phyloP scores from a whole-genome alignment of 2,329 filamentous ascomycete genomes.

The Massarina eburnea region DNA sequence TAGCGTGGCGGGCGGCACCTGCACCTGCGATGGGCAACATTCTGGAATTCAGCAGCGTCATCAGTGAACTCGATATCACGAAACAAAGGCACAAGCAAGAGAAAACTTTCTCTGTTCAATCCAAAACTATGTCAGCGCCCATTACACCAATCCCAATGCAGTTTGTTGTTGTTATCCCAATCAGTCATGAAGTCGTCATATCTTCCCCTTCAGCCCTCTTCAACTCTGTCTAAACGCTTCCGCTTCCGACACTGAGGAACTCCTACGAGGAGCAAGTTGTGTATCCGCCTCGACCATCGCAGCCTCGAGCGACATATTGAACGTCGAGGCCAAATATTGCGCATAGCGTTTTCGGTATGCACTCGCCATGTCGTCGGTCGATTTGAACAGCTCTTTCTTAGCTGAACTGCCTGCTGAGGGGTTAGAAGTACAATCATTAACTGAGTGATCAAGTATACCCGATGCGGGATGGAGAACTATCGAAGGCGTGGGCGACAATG shows the following conservation, averaged over 20 bases:
- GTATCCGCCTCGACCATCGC: conserved; percentile 41
- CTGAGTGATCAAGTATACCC: conserved; percentile 44
- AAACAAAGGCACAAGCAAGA: conserved; percentile 21
- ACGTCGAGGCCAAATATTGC: conserved; percentile 43
- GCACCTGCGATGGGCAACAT: neutral
- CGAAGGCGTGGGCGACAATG: conserved; percentile 30
- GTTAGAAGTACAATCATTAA: conserved; percentile 39
- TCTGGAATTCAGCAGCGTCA: conserved; percentile 20
- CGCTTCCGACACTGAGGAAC: conserved; percentile 39
- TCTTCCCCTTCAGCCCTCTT: neutral
- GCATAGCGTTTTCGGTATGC: conserved; percentile 42
- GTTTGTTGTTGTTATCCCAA: conserved; percentile 10
- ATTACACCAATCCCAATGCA: conserved; percentile 22
- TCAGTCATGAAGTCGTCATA: conserved; percentile 4
- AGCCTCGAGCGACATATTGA: conserved; percentile 44
- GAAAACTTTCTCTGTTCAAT: conserved; percentile 26
- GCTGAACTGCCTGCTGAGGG: conserved; percentile 33
- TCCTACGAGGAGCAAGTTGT: conserved; percentile 37
- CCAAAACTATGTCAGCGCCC: conserved; percentile 18
- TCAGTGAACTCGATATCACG: conserved; percentile 13
- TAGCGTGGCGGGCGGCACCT: neutral
- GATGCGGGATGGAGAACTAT: conserved; percentile 44
- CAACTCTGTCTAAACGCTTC: conserved; percentile 30
- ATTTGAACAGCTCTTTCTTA: conserved; percentile 38
- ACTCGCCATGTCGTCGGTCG: conserved; percentile 32